Base-by-base conservation (phyloP, 1,139 yeast genomes). In the Maudiozyma humilis region DNA sequence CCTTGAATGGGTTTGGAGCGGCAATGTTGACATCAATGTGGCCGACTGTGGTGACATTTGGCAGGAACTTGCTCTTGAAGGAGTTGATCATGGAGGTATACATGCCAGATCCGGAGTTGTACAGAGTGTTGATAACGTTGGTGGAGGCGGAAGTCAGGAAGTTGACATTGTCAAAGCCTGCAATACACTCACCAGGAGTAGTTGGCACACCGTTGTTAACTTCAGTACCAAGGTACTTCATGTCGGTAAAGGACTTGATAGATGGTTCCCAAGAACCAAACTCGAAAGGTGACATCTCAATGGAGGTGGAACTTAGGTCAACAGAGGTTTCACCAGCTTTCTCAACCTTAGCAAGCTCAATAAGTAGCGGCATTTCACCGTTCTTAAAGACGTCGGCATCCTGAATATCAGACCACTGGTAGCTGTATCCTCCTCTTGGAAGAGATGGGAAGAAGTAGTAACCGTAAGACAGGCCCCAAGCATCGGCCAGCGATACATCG, bases 251-350 rank as follows among this genome's bases (percentile, higher is more conserved):
- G 17, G 81, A 73, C 48, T 74, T 71, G 40, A 86, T 64, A 0
- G 84, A 71, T 32, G 87, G 83, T 59, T 88, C 96, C 93, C 94
- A 87, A 25, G 93, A 80, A 6, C 96, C 96, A 62, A 87, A 61
- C 65, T 87, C 96, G 55, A 67, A 85, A 1, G 96, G 89, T 50
- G 76, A 82, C 55, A 84, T 70, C 64, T 88, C 96, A 50, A 84
- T 78, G 14, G 82, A 72, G 1, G 95, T 81, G 8, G 91, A 78
- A 59, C 82, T 86, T 14, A 70, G 66, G 54, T 76, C 72, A 45
- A 82, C 67, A 44, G 80, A 69, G 6, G 51, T 47, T 5, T 80
- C 64, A 32, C 78, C 79, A 8, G 94, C 94, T 17, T 79, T 71
- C 67, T 96, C 78, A 45, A 89, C 89, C 57, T 79, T 79, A 1